Evolutionary conservation across 345 rosid species (phyloP).

Genomic region (Litchi chinensis): DNA sequence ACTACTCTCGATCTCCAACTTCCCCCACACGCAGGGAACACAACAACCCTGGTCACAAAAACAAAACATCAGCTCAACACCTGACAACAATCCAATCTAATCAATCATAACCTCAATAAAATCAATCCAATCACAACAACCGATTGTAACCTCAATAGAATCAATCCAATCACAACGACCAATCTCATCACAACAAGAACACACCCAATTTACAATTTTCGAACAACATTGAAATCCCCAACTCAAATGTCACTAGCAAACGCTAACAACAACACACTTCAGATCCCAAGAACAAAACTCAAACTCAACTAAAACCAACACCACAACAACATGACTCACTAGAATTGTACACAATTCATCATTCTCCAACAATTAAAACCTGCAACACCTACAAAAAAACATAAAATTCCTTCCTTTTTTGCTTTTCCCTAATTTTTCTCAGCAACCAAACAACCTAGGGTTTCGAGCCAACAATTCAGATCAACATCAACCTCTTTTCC

Average conservation of each 20-base stretch:
- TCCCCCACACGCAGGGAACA: conserved; percentile 13
- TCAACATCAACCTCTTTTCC: conserved; percentile 3
- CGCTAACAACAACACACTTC: conserved; percentile 23
- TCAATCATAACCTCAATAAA: conserved; percentile 5
- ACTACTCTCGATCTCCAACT: conserved; percentile 18
- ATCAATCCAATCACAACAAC: conserved; percentile 2
- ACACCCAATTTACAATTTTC: background rate
- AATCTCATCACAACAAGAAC: conserved; percentile 7
- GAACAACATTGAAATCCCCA: conserved; percentile 16
- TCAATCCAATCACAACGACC: conserved; percentile 2
- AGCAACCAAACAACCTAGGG: conserved; percentile 45
- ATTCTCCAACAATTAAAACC: conserved; percentile 8
- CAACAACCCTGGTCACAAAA: conserved; percentile 12
- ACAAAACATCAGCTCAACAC: conserved; percentile 10
- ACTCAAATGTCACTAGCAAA: conserved; percentile 16
- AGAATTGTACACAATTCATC: conserved; percentile 12
- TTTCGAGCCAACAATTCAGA: conserved; percentile 30
- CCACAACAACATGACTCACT: conserved; percentile 18
- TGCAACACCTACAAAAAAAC: background rate
- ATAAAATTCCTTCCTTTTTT: background rate
- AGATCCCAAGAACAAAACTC: conserved; percentile 11
- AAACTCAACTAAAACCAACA: conserved; percentile 10
- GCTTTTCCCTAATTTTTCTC: conserved; percentile 20
- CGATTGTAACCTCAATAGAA: too few species aligned
- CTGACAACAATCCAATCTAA: conserved; percentile 4